Evolutionary conservation across 2,329 filamentous ascomycete genomes (phyloP).

Genomic region (Aspergillaceae sp.): DNA sequence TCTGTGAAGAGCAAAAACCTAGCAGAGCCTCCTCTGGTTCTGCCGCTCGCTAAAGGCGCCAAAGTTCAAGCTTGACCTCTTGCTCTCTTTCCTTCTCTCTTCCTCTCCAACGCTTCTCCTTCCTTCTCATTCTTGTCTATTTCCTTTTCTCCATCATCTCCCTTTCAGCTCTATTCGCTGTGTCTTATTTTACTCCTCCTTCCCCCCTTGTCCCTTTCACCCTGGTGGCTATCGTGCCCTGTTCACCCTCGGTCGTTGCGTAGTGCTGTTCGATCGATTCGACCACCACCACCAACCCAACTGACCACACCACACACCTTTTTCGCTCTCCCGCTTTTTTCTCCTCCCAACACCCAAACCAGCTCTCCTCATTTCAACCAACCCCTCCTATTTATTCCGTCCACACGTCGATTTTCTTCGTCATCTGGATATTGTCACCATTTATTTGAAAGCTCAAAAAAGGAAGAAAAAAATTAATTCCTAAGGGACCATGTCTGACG

Average conservation of each 20-base stretch:
- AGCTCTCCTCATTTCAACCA: too few relatives aligned
- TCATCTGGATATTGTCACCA: conserved; percentile 16
- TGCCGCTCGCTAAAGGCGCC: conserved; percentile 25
- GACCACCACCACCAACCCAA: neutral
- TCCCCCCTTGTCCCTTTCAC: conserved; percentile 5
- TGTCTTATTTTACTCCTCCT: conserved; percentile 8
- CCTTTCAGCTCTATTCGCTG: conserved; percentile 2
- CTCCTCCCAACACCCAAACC: conserved; percentile 14
- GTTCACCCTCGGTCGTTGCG: conserved; percentile 4
- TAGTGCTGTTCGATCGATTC: neutral
- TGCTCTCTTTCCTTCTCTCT: conserved; percentile 9
- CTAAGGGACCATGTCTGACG: conserved; percentile 68
- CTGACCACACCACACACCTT: conserved; percentile 3
- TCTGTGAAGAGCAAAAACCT: conserved; percentile 2
- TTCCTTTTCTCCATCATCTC: conserved; percentile 12
- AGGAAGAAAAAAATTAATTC: neutral
- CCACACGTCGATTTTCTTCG: conserved; percentile 6
- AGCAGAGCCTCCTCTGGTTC: neutral
- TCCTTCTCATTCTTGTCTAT: conserved; percentile 6
- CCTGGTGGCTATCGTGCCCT: conserved; percentile 20
- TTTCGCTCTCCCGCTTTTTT: conserved; percentile 22
- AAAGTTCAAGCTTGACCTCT: conserved; percentile 5
- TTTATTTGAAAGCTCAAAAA: conserved; percentile 31
- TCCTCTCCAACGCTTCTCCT: conserved; percentile 3
- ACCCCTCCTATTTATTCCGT: neutral